Conservation (phyloP, 441 rosid species). For the Theobroma grandiflorum region DNA sequence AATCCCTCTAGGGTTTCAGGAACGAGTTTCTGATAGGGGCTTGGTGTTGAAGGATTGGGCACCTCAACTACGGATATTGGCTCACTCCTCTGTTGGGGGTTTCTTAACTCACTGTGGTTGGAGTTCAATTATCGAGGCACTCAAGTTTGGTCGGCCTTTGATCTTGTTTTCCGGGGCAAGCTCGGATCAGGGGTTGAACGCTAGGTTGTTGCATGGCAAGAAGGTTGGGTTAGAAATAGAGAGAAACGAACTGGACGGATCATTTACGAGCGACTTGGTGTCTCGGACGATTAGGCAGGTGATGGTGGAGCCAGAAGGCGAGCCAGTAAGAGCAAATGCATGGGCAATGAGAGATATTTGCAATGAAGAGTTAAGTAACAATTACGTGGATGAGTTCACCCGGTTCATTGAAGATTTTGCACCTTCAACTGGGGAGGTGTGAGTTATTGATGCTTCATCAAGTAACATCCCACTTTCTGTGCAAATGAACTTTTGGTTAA, state of each 20-base stretch:
- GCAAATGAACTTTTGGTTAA: too few relatives aligned
- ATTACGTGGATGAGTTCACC: constrained; percentile 24
- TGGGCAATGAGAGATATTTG: constrained; percentile 27
- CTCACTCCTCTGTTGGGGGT: constrained; percentile 49
- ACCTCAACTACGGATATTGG: constrained; percentile 49
- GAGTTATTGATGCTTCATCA: too few relatives aligned
- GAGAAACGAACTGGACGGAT: constrained; percentile 32
- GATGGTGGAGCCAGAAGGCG: constrained; percentile 34
- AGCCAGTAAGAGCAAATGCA: constrained; percentile 28
- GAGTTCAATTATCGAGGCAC: constrained; percentile 50
- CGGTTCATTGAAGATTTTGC: constrained; percentile 16
- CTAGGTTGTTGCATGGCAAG: constrained; percentile 40
- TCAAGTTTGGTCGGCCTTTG: constrained; percentile 21
- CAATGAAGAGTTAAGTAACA: background rate
- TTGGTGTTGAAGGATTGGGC: constrained; percentile 41
- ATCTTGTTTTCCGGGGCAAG: constrained; percentile 22
- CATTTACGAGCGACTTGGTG: constrained; percentile 30
- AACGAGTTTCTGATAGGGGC: constrained; percentile 4
- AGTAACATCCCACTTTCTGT: background rate
- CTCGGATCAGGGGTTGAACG: constrained; percentile 28
- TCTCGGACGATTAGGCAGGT: constrained; percentile 33
- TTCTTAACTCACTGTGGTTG: constrained; percentile 63
- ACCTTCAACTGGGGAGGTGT: background rate
- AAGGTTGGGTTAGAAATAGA: constrained; percentile 36
- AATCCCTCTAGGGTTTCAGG: constrained; percentile 33